Base-by-base conservation (phyloP, 2,329 filamentous ascomycete species). In the Fusarium gaditjirri region DNA sequence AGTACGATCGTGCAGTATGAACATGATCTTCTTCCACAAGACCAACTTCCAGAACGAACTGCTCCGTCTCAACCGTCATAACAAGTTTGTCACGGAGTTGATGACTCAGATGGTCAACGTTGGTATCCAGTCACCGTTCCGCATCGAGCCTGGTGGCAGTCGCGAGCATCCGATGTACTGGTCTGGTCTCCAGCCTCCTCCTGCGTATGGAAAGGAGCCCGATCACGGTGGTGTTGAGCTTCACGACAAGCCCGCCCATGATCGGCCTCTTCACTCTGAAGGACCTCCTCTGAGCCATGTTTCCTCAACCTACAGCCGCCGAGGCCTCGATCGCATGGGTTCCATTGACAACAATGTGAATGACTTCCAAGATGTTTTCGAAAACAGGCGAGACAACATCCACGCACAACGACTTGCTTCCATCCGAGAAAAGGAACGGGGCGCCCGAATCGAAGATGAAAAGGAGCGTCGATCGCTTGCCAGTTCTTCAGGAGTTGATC, bases 1-100 rank as follows among this genome's bases (percentile, higher is more conserved):
- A 76, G 93, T 94, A 39, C 94, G 95, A 79, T 93, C 92, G 10
- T 91, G 97, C 78, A 94, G 91, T 8, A 88, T 98, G 78, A 98
- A 97, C 81, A 90, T 98, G 62, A 91, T 98, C 77, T 97, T 97
- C 85, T 98, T 98, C 86, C 97, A 98, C 88, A 98, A 98, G 82
- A 94, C 92, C 65, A 98, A 95, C 81, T 98, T 93, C 89, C 95
- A 98, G 80, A 98, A 98, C 79, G 95, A 98, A 80, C 86, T 97
- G 47, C 86, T 98, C 29, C 94, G 95, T 83, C 88, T 98, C 5
- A 93, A 93, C 75, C 90, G 95, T 23, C 93, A 96, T 77, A 98
- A 98, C 86, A 96, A 95, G 79, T 97, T 98, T 81, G 94, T 97
- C 73, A 94, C 93, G 71, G 94, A 96, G 69, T 85, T 98, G 77